A percentile compares a stretch with the other conserved stretches of the same genome.
Evolutionary conservation across 1,284 basidiomycete genomes (phyloP).

Genomic region (Heliocybe sulcata): DNA sequence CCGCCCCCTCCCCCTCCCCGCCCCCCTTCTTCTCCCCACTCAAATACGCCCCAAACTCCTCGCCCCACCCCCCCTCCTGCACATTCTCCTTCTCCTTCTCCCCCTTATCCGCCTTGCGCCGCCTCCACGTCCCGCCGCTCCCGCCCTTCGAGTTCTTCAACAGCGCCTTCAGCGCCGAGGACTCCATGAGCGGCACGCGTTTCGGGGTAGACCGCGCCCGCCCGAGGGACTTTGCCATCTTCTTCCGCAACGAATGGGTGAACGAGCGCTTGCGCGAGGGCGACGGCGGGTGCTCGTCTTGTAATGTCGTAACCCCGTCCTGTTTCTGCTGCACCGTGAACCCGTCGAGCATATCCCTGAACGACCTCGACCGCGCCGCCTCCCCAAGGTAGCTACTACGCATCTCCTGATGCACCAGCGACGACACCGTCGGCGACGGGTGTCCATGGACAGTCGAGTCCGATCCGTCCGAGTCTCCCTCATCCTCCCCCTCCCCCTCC

Average conservation of each 20-base stretch:
- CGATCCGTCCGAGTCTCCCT: not conserved
- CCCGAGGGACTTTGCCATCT: not conserved
- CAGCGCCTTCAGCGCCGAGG: not conserved
- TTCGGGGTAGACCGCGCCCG: not conserved
- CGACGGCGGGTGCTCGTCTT: not conserved
- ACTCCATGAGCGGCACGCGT: not conserved
- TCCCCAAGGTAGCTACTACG: not conserved
- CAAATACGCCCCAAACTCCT: too few relatives aligned
- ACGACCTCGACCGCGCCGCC: not conserved
- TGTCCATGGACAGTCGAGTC: not conserved
- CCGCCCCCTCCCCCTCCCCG: too few relatives aligned
- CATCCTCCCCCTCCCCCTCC: not conserved
- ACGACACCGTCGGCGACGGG: not conserved
- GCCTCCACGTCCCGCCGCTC: not conserved
- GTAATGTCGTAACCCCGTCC: not conserved
- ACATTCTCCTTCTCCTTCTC: not conserved
- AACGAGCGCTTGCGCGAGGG: not conserved
- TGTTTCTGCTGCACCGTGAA: not conserved
- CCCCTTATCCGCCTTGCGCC: not conserved
- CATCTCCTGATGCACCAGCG: not conserved
- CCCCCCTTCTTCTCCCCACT: too few relatives aligned
- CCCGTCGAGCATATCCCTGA: not conserved
- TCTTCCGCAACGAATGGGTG: not conserved
- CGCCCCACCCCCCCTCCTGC: not conserved
- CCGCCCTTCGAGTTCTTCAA: not conserved